Evolutionary conservation across 305 asterid genomes (phyloP).

Genomic region (Lippia alba): DNA sequence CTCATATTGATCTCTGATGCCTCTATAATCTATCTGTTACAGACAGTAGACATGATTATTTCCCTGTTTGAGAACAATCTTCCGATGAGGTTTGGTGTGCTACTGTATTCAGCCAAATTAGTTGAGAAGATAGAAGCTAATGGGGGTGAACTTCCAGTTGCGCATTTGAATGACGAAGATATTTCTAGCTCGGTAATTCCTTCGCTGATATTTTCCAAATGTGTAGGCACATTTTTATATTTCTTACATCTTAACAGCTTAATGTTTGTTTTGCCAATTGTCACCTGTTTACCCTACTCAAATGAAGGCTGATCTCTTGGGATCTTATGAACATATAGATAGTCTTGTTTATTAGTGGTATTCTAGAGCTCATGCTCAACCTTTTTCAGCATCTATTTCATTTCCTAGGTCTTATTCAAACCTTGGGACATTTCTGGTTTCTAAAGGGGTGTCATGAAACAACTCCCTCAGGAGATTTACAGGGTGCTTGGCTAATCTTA

Average conservation of each 20-base stretch:
- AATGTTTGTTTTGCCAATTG: conserved; percentile 23
- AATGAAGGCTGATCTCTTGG: conserved; percentile 1
- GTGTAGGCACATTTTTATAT: neutral
- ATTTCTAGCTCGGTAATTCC: conserved; percentile 84
- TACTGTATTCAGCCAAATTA: conserved; percentile 76
- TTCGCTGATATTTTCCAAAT: conserved; percentile 10
- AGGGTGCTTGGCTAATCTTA: neutral
- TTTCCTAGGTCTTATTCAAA: neutral
- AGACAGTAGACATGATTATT: conserved; percentile 77
- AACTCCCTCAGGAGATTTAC: neutral
- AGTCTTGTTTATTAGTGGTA: conserved; percentile 9
- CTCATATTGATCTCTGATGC: conserved; percentile 37
- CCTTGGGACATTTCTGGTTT: neutral
- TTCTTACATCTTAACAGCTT: conserved; percentile 18
- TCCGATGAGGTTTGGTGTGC: conserved; percentile 95
- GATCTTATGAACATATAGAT: neutral
- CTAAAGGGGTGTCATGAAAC: neutral
- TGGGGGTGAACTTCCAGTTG: conserved; percentile 66
- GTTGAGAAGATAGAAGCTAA: conserved; percentile 74
- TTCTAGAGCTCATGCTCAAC: conserved; percentile 4
- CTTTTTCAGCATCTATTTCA: neutral
- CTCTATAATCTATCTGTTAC: conserved; percentile 44
- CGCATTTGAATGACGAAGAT: conserved; percentile 65
- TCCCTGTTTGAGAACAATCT: conserved; percentile 86
- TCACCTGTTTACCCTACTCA: conserved; percentile 18